phyloP scores from a whole-genome alignment of 805 yeast genomes.

The Spathaspora sp. region DNA sequence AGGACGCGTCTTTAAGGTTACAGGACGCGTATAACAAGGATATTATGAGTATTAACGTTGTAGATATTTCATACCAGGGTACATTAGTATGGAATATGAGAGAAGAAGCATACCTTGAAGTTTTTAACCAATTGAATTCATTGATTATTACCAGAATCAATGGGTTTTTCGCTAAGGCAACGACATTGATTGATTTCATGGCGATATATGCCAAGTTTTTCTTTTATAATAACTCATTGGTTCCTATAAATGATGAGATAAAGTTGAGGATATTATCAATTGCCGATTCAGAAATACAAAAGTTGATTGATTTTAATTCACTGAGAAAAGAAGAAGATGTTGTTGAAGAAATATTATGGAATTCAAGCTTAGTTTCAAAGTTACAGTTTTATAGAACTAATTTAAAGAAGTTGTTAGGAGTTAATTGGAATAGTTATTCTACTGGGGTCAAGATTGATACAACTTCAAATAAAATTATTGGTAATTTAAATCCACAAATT shows the following conservation, averaged over 20 bases:
- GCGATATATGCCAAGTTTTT: slow-evolving; percentile 21
- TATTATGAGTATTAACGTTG: slow-evolving; percentile 22
- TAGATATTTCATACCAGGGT: slow-evolving; percentile 33
- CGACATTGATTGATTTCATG: slow-evolving; percentile 23
- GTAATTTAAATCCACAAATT: slow-evolving; percentile 41
- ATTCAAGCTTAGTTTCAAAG: slow-evolving; percentile 17
- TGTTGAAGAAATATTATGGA: slow-evolving; percentile 12
- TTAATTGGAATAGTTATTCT: slow-evolving; percentile 35
- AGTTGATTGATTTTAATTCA: slow-evolving; percentile 10
- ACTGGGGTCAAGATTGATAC: slow-evolving; percentile 56
- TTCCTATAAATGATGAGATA: slow-evolving; percentile 33
- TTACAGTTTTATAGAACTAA: slow-evolving; percentile 19
- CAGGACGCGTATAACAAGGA: slow-evolving; percentile 25
- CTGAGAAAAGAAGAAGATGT: background rate
- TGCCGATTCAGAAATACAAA: slow-evolving; percentile 24
- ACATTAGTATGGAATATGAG: slow-evolving; percentile 24
- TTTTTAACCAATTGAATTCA: slow-evolving; percentile 18
- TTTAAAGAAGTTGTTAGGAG: slow-evolving; percentile 26
- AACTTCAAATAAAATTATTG: slow-evolving; percentile 45
- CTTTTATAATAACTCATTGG: slow-evolving; percentile 11
- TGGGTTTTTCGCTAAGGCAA: slow-evolving; percentile 21
- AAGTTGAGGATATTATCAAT: slow-evolving; percentile 27
- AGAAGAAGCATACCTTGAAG: slow-evolving; percentile 22
- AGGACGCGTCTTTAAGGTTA: background rate
- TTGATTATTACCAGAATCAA: slow-evolving; percentile 21